phyloP scores from a whole-genome alignment of 139 green algal species.

The Desmodesmus armatus region DNA sequence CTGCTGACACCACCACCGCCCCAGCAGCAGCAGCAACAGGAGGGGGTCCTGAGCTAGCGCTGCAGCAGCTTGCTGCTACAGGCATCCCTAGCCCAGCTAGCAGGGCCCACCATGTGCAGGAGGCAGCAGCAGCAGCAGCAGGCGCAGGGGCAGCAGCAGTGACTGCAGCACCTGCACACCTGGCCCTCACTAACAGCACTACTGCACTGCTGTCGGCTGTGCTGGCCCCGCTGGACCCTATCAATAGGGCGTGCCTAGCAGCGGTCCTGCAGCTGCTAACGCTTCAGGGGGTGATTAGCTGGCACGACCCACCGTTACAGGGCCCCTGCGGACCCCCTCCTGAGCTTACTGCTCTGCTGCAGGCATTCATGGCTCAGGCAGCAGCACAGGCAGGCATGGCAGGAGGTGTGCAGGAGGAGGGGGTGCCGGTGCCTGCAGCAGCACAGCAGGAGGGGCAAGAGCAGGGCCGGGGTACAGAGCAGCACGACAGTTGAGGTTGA shows the following conservation, averaged over 20 bases:
- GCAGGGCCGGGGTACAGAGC: too few relatives aligned
- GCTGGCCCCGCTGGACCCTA: not conserved
- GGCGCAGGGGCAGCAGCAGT: not conserved
- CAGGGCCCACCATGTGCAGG: not conserved
- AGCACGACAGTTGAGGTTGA: too few relatives aligned
- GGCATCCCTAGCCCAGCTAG: not conserved
- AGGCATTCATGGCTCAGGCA: not conserved
- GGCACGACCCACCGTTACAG: not conserved
- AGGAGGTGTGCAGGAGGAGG: not conserved
- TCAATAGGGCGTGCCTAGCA: not conserved
- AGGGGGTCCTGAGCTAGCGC: not conserved
- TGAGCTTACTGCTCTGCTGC: not conserved
- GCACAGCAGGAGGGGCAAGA: not conserved
- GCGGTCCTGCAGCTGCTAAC: slow-evolving; percentile 34
- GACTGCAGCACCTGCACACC: not conserved
- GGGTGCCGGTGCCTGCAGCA: not conserved
- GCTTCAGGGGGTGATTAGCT: slow-evolving; percentile 26
- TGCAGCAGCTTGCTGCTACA: too few relatives aligned
- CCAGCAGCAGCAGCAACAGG: not conserved
- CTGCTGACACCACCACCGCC: too few relatives aligned
- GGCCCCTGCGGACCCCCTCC: not conserved
- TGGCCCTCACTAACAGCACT: not conserved
- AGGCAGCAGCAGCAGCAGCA: not conserved
- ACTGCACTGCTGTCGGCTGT: not conserved
- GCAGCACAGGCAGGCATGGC: not conserved